Evolutionary conservation across 108 stramenopile genomes (phyloP), one percentile per base, ranked within the genome.

Genomic region (Conticribra guillardii): DNA sequence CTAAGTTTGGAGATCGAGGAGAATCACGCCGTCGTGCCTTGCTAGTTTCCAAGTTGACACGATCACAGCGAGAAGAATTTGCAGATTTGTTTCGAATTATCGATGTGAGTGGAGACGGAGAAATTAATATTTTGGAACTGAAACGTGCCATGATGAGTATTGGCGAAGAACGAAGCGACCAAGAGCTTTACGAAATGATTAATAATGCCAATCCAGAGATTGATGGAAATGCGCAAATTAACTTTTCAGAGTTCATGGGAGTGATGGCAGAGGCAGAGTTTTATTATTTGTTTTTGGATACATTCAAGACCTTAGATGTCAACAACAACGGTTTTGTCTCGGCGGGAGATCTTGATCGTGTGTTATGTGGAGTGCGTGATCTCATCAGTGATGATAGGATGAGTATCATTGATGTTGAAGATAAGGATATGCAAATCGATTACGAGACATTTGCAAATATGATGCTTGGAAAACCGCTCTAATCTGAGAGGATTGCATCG

Each of bases 221-320:
- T 8, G 86, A 85, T 50, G 85, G 87, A 4, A 82, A 87, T 48
- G 57, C 64, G 17, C 85, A 67, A 2, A 81, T 95, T 23, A 82
- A 70, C 48, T 66, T 74, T 17, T 32, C 70, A 4, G 93, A 90
- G 44, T 95, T 95, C 66, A 79, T 92, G 80, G 93, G 90, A 9
- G 78, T 95, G 47, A 95, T 95, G 88, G 93, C 93, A 31, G 90
- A 95, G 64, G 89, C 89, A 0, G 93, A 95, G 58, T 90, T 90
- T 34, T 92, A 87, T 64, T 74, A 89, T 51, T 74, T 95, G 64
- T 95, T 95, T 69, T 62, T 78, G 34, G 93, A 95, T 26, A 92
- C 90, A 0, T 95, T 95, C 65, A 45, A 69, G 22, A 71, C 82
- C 24, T 79, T 95, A 54, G 93, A 95, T 78, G 69, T 50, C 19